Base-by-base conservation (phyloP, 2,329 filamentous ascomycete species). In the Aspergillus pseudoviridinutans region DNA sequence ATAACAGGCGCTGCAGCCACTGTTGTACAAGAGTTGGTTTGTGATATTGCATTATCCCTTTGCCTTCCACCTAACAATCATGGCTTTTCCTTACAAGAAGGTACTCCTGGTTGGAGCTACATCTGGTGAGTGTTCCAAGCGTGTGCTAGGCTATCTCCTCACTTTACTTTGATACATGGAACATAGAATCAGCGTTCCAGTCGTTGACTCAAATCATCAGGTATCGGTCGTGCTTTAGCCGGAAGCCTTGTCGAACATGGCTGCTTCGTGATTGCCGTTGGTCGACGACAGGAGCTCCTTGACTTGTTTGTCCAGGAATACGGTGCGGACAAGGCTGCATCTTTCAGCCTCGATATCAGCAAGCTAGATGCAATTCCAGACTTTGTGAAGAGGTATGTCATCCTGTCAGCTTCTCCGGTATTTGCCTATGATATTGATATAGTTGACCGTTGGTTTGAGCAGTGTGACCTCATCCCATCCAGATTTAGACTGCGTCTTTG, bases 21-120 rank as follows among this genome's bases (percentile, higher is more conserved):
- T 1, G 27, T 28, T 9, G 1, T 9, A 28, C 2, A 28, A 28
- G 27, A 28, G 27, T 9, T 28, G 27, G 7, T 9, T 28, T 28
- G 27, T 28, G 27, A 9, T 28, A 28, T 28, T 28, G 27, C 27
- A 28, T 28, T 28, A 7, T 28, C 7, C 8, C 7, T 32, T 32
- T 12, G 9, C 9, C 10, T 32, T 32, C 29, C 29, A 12, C 10
- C 28, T 4, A 12, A 32, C 29, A 32, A 32, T 32, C 10, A 75
- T 81, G 80, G 64, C 74, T 59, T 72, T 79, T 58, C 68, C 69
- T 41, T 83, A 82, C 72, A 80, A 79, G 61, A 82, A 82, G 67
- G 74, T 82, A 22, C 76, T 84, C 8, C 68, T 84, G 28, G 71
- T 84, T 9, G 82, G 82, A n/a, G 82, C 81, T 41, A 76, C 73